Conservation (phyloP, 208 protist species). For the Naegleria gruberi region DNA sequence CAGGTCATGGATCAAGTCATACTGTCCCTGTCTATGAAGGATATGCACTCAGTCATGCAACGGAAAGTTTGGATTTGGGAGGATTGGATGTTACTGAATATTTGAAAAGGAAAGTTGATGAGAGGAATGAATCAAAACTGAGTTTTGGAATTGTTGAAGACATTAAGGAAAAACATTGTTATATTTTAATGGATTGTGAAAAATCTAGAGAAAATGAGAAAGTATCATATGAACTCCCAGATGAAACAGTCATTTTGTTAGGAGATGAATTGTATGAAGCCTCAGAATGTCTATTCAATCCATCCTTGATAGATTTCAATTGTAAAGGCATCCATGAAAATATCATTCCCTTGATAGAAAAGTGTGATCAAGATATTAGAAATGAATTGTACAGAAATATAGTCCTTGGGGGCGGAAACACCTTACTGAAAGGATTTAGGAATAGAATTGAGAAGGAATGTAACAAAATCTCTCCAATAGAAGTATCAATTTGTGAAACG, state of each 20-base stretch:
- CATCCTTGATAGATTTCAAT: background rate
- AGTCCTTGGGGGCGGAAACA: slow-evolving; percentile 84
- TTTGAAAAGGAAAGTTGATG: slow-evolving; percentile 52
- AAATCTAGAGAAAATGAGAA: too few species aligned
- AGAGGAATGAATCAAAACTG: slow-evolving; percentile 60
- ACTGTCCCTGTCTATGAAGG: slow-evolving; percentile 82
- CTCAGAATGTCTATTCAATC: slow-evolving; percentile 33
- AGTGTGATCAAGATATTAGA: slow-evolving; percentile 18
- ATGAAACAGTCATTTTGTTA: slow-evolving; percentile 24
- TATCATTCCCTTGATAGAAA: slow-evolving; percentile 32
- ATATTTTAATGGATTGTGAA: slow-evolving; percentile 33
- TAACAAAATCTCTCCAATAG: too few species aligned
- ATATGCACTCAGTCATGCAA: slow-evolving; percentile 59
- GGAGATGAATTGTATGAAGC: slow-evolving; percentile 25
- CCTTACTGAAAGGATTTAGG: slow-evolving; percentile 89
- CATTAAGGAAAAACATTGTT: slow-evolving; percentile 58
- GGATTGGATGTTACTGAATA: slow-evolving; percentile 65
- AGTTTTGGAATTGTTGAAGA: slow-evolving; percentile 68
- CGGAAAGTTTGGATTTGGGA: slow-evolving; percentile 39
- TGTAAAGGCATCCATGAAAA: slow-evolving; percentile 8
- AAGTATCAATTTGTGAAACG: slow-evolving; percentile 78
- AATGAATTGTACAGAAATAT: slow-evolving; percentile 74
- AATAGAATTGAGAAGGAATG: slow-evolving; percentile 89
- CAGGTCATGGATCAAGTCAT: slow-evolving; percentile 65
- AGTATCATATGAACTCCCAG: slow-evolving; percentile 29